Evolutionary conservation across 2,329 filamentous ascomycete genomes (phyloP).

Genomic region (Talaromyces sp.): DNA sequence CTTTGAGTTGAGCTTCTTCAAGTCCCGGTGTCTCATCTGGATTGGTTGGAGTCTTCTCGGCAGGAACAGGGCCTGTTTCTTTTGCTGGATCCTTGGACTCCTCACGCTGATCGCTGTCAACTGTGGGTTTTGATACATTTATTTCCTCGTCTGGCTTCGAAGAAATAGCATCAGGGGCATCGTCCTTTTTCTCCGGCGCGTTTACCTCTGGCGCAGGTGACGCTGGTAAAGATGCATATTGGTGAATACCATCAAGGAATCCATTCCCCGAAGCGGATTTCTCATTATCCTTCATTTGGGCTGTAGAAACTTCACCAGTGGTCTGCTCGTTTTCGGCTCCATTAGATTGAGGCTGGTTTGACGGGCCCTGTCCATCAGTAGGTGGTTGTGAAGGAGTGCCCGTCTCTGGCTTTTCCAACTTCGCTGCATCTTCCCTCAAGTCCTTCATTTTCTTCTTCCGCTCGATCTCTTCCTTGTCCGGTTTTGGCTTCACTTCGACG

Average conservation of each 20-base stretch:
- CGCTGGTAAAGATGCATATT: conserved; percentile 17
- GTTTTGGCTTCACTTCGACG: conserved; percentile 41
- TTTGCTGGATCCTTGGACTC: too few relatives aligned
- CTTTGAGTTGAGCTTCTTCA: background rate
- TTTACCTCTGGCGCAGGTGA: background rate
- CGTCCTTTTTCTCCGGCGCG: background rate
- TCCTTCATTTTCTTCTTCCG: conserved; percentile 28
- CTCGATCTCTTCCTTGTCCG: conserved; percentile 45
- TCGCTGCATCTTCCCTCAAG: conserved; percentile 15
- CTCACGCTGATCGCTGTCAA: background rate
- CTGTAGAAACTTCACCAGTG: conserved; percentile 6
- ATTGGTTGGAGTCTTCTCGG: background rate
- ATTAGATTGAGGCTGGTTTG: background rate
- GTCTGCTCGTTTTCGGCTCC: conserved; percentile 15
- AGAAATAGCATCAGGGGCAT: background rate
- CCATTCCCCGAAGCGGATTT: conserved; percentile 1
- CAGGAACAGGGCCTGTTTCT: background rate
- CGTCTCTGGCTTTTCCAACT: conserved; percentile 18
- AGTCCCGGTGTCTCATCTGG: background rate
- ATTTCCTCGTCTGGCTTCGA: background rate
- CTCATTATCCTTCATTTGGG: background rate
- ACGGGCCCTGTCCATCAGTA: background rate
- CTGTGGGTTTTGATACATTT: background rate
- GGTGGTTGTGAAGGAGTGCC: conserved; percentile 3
- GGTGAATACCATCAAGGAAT: conserved; percentile 20